These are phyloP conservation scores for Monosporascus sp. DNA, from an alignment of 2,329 filamentous ascomycete genomes.

Conservation along the genomic window DNA sequence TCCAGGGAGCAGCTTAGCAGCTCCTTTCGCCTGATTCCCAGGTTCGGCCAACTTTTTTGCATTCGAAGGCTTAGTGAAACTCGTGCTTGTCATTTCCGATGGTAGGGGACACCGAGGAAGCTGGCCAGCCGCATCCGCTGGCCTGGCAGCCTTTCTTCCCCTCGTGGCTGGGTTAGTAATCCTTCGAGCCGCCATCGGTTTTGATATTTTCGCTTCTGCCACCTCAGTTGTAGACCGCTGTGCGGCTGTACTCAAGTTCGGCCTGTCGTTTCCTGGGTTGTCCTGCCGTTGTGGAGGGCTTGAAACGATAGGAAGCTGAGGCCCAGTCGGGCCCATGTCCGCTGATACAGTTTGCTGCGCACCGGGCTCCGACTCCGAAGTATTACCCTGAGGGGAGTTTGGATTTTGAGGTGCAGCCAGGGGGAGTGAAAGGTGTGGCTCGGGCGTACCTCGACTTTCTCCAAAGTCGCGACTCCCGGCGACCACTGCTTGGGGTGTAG, in stretches of 20 bases:
- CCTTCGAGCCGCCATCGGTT: slow-evolving; percentile 7
- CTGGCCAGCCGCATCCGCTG: slow-evolving; percentile 45
- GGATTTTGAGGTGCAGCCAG: not conserved
- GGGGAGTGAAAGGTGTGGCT: not conserved
- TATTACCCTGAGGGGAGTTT: not conserved
- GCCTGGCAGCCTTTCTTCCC: slow-evolving; percentile 47
- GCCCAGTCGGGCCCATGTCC: not conserved
- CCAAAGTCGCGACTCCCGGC: not conserved
- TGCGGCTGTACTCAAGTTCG: not conserved
- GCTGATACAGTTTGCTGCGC: not conserved
- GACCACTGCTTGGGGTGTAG: no score
- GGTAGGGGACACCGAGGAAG: slow-evolving; percentile 33
- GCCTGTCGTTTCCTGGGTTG: not conserved
- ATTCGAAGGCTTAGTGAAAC: not conserved
- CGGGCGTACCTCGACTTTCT: not conserved
- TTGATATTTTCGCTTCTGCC: slow-evolving; percentile 1
- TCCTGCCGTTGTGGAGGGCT: not conserved
- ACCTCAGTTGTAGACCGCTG: not conserved
- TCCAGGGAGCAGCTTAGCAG: slow-evolving; percentile 28
- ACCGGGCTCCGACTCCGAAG: no score
- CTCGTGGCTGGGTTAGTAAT: slow-evolving; percentile 45
- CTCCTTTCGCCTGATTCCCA: slow-evolving; percentile 6
- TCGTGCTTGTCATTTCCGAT: slow-evolving; percentile 6
- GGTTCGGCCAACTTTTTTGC: slow-evolving; percentile 3
- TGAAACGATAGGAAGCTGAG: not conserved